phyloP scores from a whole-genome alignment of 305 asterid species.

The Euphrasia arctica region DNA sequence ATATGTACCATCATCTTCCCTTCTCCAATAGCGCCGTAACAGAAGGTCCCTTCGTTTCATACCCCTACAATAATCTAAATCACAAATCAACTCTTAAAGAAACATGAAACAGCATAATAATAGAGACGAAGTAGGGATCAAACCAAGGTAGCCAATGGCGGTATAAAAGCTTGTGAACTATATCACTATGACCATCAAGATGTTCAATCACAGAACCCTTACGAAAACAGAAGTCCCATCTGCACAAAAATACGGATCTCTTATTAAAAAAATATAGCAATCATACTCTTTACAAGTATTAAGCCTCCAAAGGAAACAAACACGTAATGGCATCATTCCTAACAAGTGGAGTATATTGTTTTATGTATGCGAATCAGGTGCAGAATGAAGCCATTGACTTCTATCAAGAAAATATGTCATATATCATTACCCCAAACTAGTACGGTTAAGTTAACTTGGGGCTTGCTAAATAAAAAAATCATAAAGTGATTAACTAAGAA shows the following conservation, averaged over 20 bases:
- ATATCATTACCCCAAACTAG: not conserved
- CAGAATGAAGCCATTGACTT: conserved; percentile 17
- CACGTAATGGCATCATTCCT: conserved; percentile 19
- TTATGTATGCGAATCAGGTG: conserved; percentile 12
- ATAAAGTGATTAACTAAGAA: conserved; percentile 5
- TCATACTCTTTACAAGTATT: conserved; percentile 17
- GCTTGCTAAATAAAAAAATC: conserved; percentile 13
- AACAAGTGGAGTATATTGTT: conserved; percentile 11
- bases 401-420: conserved; percentile 11
- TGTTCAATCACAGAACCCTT: conserved; percentile 93
- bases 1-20: conserved; percentile 98
- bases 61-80: conserved; percentile 59
- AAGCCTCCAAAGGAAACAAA: conserved; percentile 10
- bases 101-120: conserved; percentile 13
- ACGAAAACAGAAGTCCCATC: conserved; percentile 96
- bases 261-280: conserved; percentile 14
- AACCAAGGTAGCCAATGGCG: conserved; percentile 95
- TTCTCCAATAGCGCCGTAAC: conserved; percentile 93
- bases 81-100: conserved; percentile 18
- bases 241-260: conserved; percentile 34
- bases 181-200: conserved; percentile 96
- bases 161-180: conserved; percentile 76
- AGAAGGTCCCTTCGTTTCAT: conserved; percentile 91
- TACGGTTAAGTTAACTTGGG: conserved; percentile 16
- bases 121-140: conserved; percentile 32